A percentile compares a stretch with the other conserved stretches of the same genome.
Conservation (phyloP, 2,329 filamentous ascomycete genomes). For the Aspergillus ochraceus region DNA sequence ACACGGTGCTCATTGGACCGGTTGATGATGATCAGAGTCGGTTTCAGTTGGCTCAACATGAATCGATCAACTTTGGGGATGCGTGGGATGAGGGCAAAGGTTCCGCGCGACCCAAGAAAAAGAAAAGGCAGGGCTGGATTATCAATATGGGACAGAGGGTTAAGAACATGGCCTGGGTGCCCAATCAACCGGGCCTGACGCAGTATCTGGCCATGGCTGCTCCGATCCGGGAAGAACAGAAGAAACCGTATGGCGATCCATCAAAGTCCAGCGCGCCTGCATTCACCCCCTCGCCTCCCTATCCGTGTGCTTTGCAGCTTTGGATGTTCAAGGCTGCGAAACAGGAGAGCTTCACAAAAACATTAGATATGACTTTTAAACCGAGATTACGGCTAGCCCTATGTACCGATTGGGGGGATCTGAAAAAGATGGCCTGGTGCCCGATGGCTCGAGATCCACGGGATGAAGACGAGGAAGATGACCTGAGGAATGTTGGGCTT, state of each 20-base stretch:
- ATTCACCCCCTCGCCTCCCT: slow-evolving; percentile 51
- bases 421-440: slow-evolving; percentile 59
- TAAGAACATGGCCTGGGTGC: slow-evolving; percentile 52
- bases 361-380: slow-evolving; percentile 43
- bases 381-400: slow-evolving; percentile 53
- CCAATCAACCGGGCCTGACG: slow-evolving; percentile 41
- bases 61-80: slow-evolving; percentile 47
- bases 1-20: slow-evolving; percentile 54
- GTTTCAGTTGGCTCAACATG: slow-evolving; percentile 43
- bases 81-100: slow-evolving; percentile 37
- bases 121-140: slow-evolving; percentile 51
- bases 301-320: slow-evolving; percentile 56
- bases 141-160: slow-evolving; percentile 57
- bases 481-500: slow-evolving; percentile 47
- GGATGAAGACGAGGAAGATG: slow-evolving; percentile 30
- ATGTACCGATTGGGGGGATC: slow-evolving; percentile 59
- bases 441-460: slow-evolving; percentile 42
- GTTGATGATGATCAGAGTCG: slow-evolving; percentile 42
- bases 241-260: slow-evolving; percentile 28
- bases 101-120: slow-evolving; percentile 18
- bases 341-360: slow-evolving; percentile 30
- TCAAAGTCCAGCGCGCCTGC: slow-evolving; percentile 45
- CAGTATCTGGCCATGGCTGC: slow-evolving; percentile 59
- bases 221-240: slow-evolving; percentile 39
- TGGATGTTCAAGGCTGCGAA: slow-evolving; percentile 54